Evolutionary conservation across 163 green algal genomes (phyloP), one percentile per base, ranked within the genome.

Genomic region (Volvox carteri): DNA sequence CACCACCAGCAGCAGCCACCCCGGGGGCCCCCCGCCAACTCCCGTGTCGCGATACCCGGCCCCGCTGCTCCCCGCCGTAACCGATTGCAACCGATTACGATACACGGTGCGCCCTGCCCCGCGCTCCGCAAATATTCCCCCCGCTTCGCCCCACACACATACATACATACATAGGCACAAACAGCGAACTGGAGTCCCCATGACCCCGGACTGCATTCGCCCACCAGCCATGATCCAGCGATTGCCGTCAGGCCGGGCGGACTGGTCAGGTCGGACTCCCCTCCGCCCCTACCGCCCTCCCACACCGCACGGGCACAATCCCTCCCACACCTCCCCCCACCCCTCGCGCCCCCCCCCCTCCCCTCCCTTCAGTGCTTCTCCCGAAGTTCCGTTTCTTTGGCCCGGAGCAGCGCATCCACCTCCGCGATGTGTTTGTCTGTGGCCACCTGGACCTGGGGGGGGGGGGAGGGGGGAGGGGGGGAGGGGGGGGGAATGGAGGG

Each of bases 381-480:
- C 35, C n/a, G 35, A 30, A 88, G 83, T 67, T 91, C 84, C 35
- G 77, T 87, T 39, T 93, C 84, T 78, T 96, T 96, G n/a, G 56
- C 76, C 23, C 67, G 30, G 6, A 88, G 77, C 25, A 95, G 2
- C 18, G 30, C 44, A 8, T 96, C 93, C 60, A 95, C 86, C 79
- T 95, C 72, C 23, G 44, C 58, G 0, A 95, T 76, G 81, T 86
- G 93, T 2, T 90, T 46, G 70, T 97, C 91, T 1, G 93, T 95
- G 23, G 96, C 25, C 42, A 85, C 86, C 78, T 96, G 93, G 21
- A 97, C 48, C 90, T 94, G 89, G 75, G 76, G 77, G 19, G 33
- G 21, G 18, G 60, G 84, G 37, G 16, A 18, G 30, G 70, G 70
- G 37, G 37, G 70, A 37, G 52, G 30, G 4, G 11, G 73, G 1